Evolutionary conservation across 257 asterid genomes (phyloP), one percentile per base, ranked within the genome.

Genomic region (Petrea volubilis): DNA sequence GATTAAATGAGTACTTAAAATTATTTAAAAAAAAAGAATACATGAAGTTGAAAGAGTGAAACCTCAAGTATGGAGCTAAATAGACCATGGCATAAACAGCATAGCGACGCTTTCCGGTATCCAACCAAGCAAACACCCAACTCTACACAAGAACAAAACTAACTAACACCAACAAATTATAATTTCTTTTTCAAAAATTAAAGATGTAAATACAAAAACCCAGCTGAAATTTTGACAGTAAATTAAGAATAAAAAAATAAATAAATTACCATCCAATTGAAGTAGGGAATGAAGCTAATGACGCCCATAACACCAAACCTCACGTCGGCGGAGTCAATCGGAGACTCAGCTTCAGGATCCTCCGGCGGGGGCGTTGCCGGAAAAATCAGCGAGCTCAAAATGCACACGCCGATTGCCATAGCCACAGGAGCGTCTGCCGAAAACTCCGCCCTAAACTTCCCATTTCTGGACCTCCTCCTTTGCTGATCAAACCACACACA

Each of bases 61-160:
- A 94, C 97, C 99, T 94, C 86, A 94, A 60, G 78, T 91, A 94
- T 66, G 97, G 99, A 73, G 97, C 97, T 80, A 94, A 86, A 74
- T 94, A 94, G 52, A 85, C 97, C 46, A 91, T 77, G 60, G 97
- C 96, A 82, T 91, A 94, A 49, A 94, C 90, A 77, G 87, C 95
- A 73, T 94, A 94, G 17, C 97, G 92, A 73, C 68, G 82, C 41
- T 81, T 89, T 52, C 88, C 93, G 0, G 97, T 91, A 77, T 91
- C 99, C 93, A 94, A 23, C 99, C 97, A 94, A 18, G 99, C 99
- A 80, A 94, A 94, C 73, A 94, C 86, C 99, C 99, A 94, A 76
- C 97, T 91, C 97, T 94, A 76, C 70, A 61, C 58, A 23, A n/a
- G n/a, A n/a, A n/a, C n/a, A n/a, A n/a, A n/a, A n/a, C n/a, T n/a